These are phyloP conservation scores for Russula brevipes DNA, from an alignment of 768 basidiomycete species.

Conservation along the genomic window DNA sequence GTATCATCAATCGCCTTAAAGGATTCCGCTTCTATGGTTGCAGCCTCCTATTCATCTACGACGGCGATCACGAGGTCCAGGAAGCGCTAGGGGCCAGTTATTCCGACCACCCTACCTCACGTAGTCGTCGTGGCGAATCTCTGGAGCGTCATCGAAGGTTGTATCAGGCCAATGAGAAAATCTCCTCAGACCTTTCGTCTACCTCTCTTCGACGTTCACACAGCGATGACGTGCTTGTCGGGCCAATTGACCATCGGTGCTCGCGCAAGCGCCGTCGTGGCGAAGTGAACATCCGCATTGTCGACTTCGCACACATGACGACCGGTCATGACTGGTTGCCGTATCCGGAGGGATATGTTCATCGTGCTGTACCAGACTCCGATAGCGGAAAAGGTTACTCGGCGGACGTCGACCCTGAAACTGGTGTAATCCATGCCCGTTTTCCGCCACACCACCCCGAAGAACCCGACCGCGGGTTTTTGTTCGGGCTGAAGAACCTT, in stretches of 20 bases:
- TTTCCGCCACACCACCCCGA: constrained; percentile 91
- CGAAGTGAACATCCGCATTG: constrained; percentile 91
- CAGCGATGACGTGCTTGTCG: constrained; percentile 73
- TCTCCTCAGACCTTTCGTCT: constrained; percentile 3
- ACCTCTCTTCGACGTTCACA: constrained; percentile 59
- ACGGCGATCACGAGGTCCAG: constrained; percentile 88
- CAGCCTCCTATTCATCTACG: constrained; percentile 93
- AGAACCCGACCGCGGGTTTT: constrained; percentile 89
- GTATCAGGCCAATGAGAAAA: constrained; percentile 13
- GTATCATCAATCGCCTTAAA: constrained; percentile 80
- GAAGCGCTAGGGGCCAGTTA: constrained; percentile 59
- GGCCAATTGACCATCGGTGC: constrained; percentile 59
- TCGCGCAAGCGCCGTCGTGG: constrained; percentile 72
- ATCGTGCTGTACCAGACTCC: constrained; percentile 40
- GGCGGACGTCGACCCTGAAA: constrained; percentile 74
- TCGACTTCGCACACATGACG: constrained; percentile 98
- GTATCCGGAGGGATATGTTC: constrained; percentile 45
- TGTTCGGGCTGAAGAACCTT: constrained; percentile 83
- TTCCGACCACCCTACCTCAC: constrained; percentile 58
- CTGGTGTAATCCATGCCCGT: constrained; percentile 80
- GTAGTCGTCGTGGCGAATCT: constrained; percentile 73
- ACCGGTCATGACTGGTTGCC: constrained; percentile 89
- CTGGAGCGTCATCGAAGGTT: constrained; percentile 47
- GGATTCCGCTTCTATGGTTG: constrained; percentile 99
- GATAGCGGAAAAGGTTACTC: constrained; percentile 68